Percentiles rank a stretch among this genome's conserved stretches.
Evolutionary conservation across 148 eudicot species (phyloP).

Genomic region (Rhododendron mucronatum): DNA sequence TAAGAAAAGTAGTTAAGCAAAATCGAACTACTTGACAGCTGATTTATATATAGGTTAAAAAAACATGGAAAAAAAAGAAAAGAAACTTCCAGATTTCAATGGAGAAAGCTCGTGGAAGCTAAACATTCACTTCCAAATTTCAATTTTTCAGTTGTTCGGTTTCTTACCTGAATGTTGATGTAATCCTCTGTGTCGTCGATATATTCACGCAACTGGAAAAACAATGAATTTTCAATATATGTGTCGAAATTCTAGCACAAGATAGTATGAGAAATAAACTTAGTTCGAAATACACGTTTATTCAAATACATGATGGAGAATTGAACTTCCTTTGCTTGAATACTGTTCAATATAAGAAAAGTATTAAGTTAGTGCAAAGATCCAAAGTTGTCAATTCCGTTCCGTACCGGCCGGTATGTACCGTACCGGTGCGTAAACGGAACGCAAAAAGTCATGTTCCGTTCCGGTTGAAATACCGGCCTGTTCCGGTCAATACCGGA

Average conservation of each 20-base stretch:
- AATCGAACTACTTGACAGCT: not conserved
- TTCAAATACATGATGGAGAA: not conserved
- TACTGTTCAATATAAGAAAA: not conserved
- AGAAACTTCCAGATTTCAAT: not conserved
- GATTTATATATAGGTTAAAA: no score
- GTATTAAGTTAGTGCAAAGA: not conserved
- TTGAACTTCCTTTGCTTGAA: not conserved
- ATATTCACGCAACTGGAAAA: conserved; percentile 68
- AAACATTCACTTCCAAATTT: not conserved
- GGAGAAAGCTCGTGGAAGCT: not conserved
- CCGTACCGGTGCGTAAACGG: no score
- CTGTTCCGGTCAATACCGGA: no score
- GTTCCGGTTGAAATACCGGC: no score
- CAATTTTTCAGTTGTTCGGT: not conserved
- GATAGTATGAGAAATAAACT: not conserved
- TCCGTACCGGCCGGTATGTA: no score
- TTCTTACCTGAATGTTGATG: conserved; percentile 77
- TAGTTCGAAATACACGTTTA: not conserved
- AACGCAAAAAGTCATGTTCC: no score
- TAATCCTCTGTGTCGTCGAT: conserved; percentile 93
- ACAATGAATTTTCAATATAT: not conserved
- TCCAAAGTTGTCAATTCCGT: no score
- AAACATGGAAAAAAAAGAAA: not conserved
- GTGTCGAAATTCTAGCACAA: not conserved
- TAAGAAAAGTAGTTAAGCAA: not conserved